Percentiles rank a stretch among this genome's conserved stretches.
phyloP scores from a whole-genome alignment of 768 basidiomycete species.

The Lactarius quietus region DNA sequence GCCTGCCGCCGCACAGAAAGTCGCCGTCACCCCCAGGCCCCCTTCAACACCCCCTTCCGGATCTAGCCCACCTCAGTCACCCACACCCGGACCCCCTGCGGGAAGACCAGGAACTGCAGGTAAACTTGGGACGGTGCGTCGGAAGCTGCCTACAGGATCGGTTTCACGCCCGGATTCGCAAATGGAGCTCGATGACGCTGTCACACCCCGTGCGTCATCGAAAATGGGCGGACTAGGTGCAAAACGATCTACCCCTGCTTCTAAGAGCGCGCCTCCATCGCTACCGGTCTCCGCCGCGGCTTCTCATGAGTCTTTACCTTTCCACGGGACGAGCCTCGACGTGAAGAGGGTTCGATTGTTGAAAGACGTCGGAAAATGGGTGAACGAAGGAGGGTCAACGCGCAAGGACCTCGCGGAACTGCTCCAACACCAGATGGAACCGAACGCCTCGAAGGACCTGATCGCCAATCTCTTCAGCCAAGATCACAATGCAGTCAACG shows the following conservation, averaged over 20 bases:
- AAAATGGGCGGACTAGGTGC: slow-evolving; percentile 31
- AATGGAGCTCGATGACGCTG: slow-evolving; percentile 38
- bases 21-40: slow-evolving; percentile 26
- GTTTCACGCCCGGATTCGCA: slow-evolving; percentile 46
- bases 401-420: slow-evolving; percentile 84
- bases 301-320: slow-evolving; percentile 32
- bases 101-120: slow-evolving; percentile 38
- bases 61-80: slow-evolving; percentile 45
- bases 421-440: slow-evolving; percentile 90
- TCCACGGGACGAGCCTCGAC: slow-evolving; percentile 54
- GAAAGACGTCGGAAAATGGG: slow-evolving; percentile 79
- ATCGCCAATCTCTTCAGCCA: slow-evolving; percentile 83
- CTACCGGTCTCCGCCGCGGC: slow-evolving; percentile 34
- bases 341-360: slow-evolving; percentile 61
- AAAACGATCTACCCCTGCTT: slow-evolving; percentile 40
- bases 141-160: slow-evolving; percentile 63
- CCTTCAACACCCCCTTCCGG: slow-evolving; percentile 29
- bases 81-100: slow-evolving; percentile 37
- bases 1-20: slow-evolving; percentile 21
- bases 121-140: slow-evolving; percentile 64
- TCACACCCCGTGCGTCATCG: slow-evolving; percentile 31
- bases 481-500: slow-evolving; percentile 93
- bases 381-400: slow-evolving; percentile 80
- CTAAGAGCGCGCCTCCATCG: slow-evolving; percentile 35
- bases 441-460: slow-evolving; percentile 72